Base-by-base conservation (phyloP, 352 stramenopile species). In the Pythium scleroteichum region DNA sequence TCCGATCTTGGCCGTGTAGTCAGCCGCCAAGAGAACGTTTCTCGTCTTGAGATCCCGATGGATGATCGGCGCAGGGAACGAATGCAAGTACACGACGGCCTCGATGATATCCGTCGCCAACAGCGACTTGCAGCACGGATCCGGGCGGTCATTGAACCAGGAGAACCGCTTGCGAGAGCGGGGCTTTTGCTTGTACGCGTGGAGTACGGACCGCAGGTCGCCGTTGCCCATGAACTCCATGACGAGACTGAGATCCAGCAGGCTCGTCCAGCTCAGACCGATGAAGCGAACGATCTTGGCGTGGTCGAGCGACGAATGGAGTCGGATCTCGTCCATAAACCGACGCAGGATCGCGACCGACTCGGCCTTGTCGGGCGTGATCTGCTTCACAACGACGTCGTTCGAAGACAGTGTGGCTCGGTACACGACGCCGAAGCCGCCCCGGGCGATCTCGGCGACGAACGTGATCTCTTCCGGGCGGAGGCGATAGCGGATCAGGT, bases 281-380 rank as follows among this genome's bases (percentile, higher is more conserved):
- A 86, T 63, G 41, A 88, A 83, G 1, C 48, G 61, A 7, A 84
- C 70, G 41, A 88, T 81, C 40, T 79, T 76, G 23, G 66, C 69
- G 51, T 88, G 78, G 1, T 85, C 69, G 14, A 88, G 65, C 27
- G 68, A 72, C 3, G 78, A 75, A 40, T 64, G 87, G 17, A 92
- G 50, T 1, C 82, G 79, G 57, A 92, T 90, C 57, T 90, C 79
- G 32, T 85, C 65, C 78, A 88, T 71, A 40, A 88, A 88, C 32
- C 64, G 66, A 32, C 39, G 44, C 14, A 79, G 32, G 26, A 65
- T 51, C 10, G 53, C 48, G 4, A 56, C 72, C 3, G 56, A 62
- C 14, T 71, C 40, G 32, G 69, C 47, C 16, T 73, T 69, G 4
- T 64, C 57, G 13, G 64, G 71, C 10, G 80, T 46, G 23, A 84